Percentiles rank a stretch among this genome's conserved stretches.
Evolutionary conservation across 768 basidiomycete species (phyloP).

Genomic region (Tylopilus intermedius): DNA sequence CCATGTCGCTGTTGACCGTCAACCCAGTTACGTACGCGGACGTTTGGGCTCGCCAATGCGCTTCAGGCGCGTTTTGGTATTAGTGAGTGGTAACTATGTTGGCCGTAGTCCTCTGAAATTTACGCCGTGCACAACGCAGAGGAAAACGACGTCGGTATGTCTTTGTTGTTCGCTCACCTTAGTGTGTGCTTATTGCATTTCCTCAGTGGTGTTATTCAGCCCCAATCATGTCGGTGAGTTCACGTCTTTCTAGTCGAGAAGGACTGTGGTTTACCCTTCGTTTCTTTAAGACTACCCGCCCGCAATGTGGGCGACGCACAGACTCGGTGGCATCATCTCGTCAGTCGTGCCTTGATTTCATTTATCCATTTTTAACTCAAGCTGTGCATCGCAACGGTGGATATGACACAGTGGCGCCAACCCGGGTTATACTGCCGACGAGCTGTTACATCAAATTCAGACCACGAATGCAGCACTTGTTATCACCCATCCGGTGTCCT

Average conservation of each 20-base stretch:
- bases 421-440: conserved; percentile 31
- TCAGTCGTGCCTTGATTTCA: conserved; percentile 26
- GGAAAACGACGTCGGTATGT: conserved; percentile 49
- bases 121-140: conserved; percentile 28
- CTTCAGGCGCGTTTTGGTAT: conserved; percentile 45
- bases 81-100: conserved; percentile 31
- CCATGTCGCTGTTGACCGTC: background rate
- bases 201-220: conserved; percentile 56
- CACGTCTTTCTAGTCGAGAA: background rate
- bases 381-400: background rate
- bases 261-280: background rate
- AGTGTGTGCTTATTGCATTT: conserved; percentile 4
- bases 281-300: conserved; percentile 46
- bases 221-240: conserved; percentile 57
- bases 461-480: conserved; percentile 25
- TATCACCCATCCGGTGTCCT: conserved; percentile 26
- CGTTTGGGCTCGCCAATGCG: conserved; percentile 51
- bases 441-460: conserved; percentile 32
- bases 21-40: conserved; percentile 38
- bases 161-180: background rate
- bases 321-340: conserved; percentile 56
- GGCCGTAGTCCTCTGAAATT: background rate
- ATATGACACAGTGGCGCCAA: conserved; percentile 28
- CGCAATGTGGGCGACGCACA: conserved; percentile 57
- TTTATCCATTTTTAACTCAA: background rate